Percentiles rank a stretch among this genome's conserved stretches.
Evolutionary conservation across 305 asterid species (phyloP).

Genomic region (Fraxinus nigra): DNA sequence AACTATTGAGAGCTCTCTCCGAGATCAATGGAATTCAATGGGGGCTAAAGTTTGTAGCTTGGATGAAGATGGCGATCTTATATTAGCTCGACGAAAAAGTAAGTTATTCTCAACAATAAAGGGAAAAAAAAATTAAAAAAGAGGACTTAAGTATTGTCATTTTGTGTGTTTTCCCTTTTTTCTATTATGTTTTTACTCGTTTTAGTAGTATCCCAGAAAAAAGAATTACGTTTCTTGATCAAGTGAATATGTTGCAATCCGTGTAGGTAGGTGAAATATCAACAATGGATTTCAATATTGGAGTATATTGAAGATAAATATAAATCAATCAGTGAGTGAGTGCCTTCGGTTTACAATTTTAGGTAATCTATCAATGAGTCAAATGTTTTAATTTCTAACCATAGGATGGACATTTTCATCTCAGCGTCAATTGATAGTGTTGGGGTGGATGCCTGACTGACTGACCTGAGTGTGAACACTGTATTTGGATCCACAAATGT

Average conservation of each 20-base stretch:
- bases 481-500: not conserved
- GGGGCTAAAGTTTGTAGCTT: slow-evolving; percentile 38
- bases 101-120: slow-evolving; percentile 22
- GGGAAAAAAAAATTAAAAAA: not conserved
- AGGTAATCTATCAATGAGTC: not conserved
- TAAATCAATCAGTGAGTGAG: not conserved
- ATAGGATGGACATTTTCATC: not conserved
- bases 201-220: not conserved
- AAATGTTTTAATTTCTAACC: not conserved
- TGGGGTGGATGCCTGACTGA: not conserved
- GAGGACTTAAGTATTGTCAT: not conserved
- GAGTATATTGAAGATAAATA: not conserved
- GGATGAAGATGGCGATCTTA: slow-evolving; percentile 92
- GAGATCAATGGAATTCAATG: slow-evolving; percentile 23
- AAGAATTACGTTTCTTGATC: not conserved
- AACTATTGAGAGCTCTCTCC: slow-evolving; percentile 13
- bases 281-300: not conserved
- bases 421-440: not conserved
- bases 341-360: not conserved
- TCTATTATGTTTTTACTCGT: not conserved
- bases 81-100: slow-evolving; percentile 57
- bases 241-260: not conserved
- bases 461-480: not conserved
- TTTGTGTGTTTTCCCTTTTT: not conserved
- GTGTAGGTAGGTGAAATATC: not conserved